phyloP scores from a whole-genome alignment of 2,329 filamentous ascomycete genomes.

The Penicillium sp. region DNA sequence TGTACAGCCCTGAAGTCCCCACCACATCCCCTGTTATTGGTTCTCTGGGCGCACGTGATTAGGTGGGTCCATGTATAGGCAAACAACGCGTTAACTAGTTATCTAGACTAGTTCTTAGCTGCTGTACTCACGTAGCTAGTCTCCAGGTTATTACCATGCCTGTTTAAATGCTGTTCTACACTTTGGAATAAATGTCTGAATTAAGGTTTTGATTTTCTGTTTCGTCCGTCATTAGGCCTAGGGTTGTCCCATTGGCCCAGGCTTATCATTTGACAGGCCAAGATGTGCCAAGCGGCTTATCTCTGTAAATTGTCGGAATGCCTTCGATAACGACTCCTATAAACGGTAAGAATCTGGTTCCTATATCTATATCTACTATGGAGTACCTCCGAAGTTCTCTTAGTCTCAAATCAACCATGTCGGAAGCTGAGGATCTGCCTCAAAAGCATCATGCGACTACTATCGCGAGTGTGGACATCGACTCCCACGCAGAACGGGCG shows the following conservation, averaged over 20 bases:
- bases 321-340: neutral
- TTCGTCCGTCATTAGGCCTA: too few relatives aligned
- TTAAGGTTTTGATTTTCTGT: too few relatives aligned
- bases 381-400: neutral
- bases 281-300: neutral
- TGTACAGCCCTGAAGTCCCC: too few relatives aligned
- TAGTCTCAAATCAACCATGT: slow-evolving; percentile 2
- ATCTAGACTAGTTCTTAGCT: too few relatives aligned
- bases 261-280: neutral
- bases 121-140: too few relatives aligned
- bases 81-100: too few relatives aligned
- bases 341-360: neutral
- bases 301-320: neutral
- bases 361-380: neutral
- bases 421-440: slow-evolving; percentile 1
- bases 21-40: too few relatives aligned
- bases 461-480: slow-evolving; percentile 28
- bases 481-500: slow-evolving; percentile 37
- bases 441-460: slow-evolving; percentile 12
- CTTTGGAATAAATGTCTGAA: too few relatives aligned
- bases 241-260: neutral
- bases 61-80: too few relatives aligned
- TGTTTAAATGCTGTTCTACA: too few relatives aligned
- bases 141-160: too few relatives aligned
- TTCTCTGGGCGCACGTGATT: too few relatives aligned